These are phyloP conservation scores for Colletotrichum coccodes DNA, from an alignment of 2,329 filamentous ascomycete genomes.

Conservation along the genomic window DNA sequence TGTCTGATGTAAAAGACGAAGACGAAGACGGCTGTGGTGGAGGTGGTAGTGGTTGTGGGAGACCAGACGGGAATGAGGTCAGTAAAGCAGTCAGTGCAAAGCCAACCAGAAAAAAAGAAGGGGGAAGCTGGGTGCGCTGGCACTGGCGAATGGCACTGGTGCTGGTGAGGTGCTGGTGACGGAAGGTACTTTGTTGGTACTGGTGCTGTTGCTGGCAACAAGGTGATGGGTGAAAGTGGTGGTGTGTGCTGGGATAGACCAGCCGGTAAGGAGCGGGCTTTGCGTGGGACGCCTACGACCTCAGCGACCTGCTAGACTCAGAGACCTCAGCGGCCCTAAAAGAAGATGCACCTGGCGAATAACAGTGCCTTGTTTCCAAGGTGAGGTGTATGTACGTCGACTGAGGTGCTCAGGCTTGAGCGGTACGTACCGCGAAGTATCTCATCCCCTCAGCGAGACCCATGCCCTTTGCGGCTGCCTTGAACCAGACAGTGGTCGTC, in stretches of 20 bases:
- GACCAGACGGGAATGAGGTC: constrained; percentile 33
- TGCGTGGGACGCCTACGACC: constrained; percentile 24
- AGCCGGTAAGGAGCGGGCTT: constrained; percentile 18
- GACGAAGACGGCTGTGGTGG: constrained; percentile 21
- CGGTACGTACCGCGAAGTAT: constrained; percentile 8
- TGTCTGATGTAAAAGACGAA: constrained; percentile 33
- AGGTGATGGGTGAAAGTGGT: neutral
- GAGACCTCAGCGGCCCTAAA: constrained; percentile 13
- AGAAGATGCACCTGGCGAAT: constrained; percentile 21
- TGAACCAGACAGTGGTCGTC: neutral
- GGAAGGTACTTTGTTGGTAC: constrained; percentile 4
- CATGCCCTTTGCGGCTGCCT: neutral
- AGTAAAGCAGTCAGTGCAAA: constrained; percentile 28
- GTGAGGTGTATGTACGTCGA: neutral
- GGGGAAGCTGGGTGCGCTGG: constrained; percentile 22
- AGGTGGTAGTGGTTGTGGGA: constrained; percentile 17
- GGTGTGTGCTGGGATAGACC: constrained; percentile 27
- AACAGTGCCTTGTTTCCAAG: constrained; percentile 20
- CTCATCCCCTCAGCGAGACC: neutral
- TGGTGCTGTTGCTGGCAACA: neutral
- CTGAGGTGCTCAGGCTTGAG: neutral
- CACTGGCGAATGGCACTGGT: constrained; percentile 4
- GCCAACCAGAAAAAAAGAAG: constrained; percentile 21
- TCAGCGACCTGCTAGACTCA: constrained; percentile 21
- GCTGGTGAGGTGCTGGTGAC: constrained; percentile 9